A percentile compares a stretch with the other conserved stretches of the same genome.
These are phyloP conservation scores for Colletotrichum sp. DNA, from an alignment of 2,329 filamentous ascomycete species.

Conservation along the genomic window DNA sequence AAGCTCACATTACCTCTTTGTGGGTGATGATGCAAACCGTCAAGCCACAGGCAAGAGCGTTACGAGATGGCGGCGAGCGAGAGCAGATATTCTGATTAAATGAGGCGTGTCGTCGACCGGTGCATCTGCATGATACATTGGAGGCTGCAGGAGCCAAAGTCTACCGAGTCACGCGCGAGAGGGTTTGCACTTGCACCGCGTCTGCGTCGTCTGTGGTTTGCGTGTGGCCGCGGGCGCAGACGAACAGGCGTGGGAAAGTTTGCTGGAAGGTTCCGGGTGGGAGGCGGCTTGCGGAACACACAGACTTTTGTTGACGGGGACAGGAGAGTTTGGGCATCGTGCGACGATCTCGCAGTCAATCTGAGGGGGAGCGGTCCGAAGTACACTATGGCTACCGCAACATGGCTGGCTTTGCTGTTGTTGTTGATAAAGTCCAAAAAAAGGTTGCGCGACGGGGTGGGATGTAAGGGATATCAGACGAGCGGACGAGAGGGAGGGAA, in stretches of 20 bases:
- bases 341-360: background rate
- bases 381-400: background rate
- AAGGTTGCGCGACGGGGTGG: background rate
- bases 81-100: background rate
- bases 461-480: background rate
- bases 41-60: background rate
- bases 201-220: background rate
- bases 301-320: background rate
- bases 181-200: background rate
- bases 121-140: background rate
- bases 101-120: background rate
- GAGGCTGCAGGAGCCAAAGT: conserved; percentile 3
- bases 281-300: background rate
- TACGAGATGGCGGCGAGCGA: background rate
- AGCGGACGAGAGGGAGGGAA: background rate
- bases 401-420: background rate
- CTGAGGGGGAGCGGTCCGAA: background rate
- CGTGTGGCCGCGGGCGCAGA: background rate
- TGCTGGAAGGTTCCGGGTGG: conserved; percentile 7
- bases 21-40: background rate
- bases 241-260: background rate
- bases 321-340: background rate
- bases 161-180: conserved; percentile 11
- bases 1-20: background rate
- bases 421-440: background rate